Evolutionary conservation across 2,329 filamentous ascomycete species (phyloP).

Genomic region (Rugonectria rugulosa): DNA sequence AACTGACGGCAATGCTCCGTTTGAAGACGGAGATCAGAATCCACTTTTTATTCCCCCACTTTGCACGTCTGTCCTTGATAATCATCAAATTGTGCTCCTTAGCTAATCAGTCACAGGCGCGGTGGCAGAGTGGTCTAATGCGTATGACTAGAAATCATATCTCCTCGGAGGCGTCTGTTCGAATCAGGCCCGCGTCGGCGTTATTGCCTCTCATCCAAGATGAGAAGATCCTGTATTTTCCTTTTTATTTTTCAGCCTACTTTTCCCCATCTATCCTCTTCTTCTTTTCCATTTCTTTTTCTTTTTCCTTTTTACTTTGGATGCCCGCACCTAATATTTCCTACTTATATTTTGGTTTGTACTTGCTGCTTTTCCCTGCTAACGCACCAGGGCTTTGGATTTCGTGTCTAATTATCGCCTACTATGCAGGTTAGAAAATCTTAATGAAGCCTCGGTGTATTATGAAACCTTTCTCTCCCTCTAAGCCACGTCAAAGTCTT

Average conservation of each 20-base stretch:
- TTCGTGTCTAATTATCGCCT: no score
- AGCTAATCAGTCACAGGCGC: constrained; percentile 9
- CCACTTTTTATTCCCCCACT: not conserved
- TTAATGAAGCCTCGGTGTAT: no score
- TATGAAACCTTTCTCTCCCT: no score
- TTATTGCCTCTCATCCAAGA: not conserved
- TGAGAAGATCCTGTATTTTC: not conserved
- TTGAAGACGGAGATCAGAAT: not conserved
- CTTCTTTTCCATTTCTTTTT: not conserved
- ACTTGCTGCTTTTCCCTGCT: no score
- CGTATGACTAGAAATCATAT: constrained; percentile 25
- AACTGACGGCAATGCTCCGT: no score
- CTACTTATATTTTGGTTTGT: no score
- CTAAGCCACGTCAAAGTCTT: no score
- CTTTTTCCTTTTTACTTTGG: not conserved
- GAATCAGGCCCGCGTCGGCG: constrained; percentile 19
- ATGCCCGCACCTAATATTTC: no score
- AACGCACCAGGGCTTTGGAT: no score
- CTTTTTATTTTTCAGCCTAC: not conserved
- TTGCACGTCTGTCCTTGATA: not conserved
- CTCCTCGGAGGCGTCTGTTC: constrained; percentile 24
- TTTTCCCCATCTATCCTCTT: no score
- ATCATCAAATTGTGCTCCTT: not conserved
- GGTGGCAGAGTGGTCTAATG: constrained; percentile 25
- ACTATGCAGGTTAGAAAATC: no score